Evolutionary conservation across 805 yeast genomes (phyloP), one percentile per base, ranked within the genome.

Genomic region (Ogataea glucozyma): DNA sequence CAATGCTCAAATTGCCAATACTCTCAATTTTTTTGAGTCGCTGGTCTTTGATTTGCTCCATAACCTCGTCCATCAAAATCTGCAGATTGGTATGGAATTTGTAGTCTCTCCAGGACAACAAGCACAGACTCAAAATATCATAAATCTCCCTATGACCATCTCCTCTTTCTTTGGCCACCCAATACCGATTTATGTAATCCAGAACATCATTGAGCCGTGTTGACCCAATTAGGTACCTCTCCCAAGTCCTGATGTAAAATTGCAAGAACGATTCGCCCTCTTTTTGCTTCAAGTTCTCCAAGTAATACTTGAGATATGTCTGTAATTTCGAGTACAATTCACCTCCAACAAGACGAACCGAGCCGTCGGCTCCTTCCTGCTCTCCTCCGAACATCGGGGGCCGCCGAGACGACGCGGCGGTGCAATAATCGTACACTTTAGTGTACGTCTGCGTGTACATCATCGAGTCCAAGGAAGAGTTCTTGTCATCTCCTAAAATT

Each of bases 101-200:
- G 46, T 80, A 78, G 46, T 81, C 79, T 58, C 85, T 83, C 99
- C 99, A 93, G 37, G 87, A 83, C 52, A 89, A 73, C 40, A 91
- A 70, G 39, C 96, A 85, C 50, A 93, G 71, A 4, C 97, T 88
- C 61, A 89, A 83, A 17, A 95, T 95, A 64, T 93, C 99, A 64
- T 81, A 88, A 34, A 93, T 82, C 57, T 88, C 89, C 50, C 89
- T 76, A 57, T 88, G 79, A 13, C 97, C 97, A 61, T 91, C 97
- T 31, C 88, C 85, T 58, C 98, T 77, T 65, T 91, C 98, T 59
- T 95, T 90, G 54, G 85, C 86, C 32, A 95, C 97, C 99, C 99
- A 93, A 66, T 91, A 93, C 48, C 98, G 78, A 65, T 93, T 93
- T 78, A 93, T 81, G 65, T 93, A 93, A 62, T 91, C 97, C 58